Percentiles rank a stretch among this genome's conserved stretches.
phyloP scores from a whole-genome alignment of 2,329 filamentous ascomycete genomes.

The Neobulgaria alba region DNA sequence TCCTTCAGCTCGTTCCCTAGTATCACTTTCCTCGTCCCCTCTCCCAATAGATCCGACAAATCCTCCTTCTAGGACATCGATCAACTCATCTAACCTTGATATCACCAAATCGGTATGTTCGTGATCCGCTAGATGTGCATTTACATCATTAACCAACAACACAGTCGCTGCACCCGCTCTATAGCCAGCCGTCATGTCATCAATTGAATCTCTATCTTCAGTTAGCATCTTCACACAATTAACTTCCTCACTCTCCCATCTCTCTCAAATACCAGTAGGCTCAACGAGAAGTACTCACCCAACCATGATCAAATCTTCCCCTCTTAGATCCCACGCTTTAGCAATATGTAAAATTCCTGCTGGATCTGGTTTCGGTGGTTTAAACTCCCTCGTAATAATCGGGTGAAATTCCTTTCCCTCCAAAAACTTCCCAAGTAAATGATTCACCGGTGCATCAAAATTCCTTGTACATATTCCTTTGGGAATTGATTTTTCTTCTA shows the following conservation, averaged over 20 bases:
- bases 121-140: slow-evolving; percentile 59
- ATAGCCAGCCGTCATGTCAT: slow-evolving; percentile 86
- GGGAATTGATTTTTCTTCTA: slow-evolving; percentile 55
- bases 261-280: neutral
- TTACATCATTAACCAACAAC: slow-evolving; percentile 78
- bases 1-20: slow-evolving; percentile 12
- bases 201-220: slow-evolving; percentile 63
- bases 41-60: slow-evolving; percentile 46
- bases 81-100: slow-evolving; percentile 62
- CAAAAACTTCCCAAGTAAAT: slow-evolving; percentile 70
- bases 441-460: slow-evolving; percentile 71
- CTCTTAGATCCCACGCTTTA: slow-evolving; percentile 48
- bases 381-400: slow-evolving; percentile 75
- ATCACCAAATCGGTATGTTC: slow-evolving; percentile 72
- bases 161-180: slow-evolving; percentile 83
- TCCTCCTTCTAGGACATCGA: slow-evolving; percentile 65
- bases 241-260: neutral
- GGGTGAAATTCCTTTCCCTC: slow-evolving; percentile 60
- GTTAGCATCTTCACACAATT: neutral
- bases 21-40: slow-evolving; percentile 17
- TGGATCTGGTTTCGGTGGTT: slow-evolving; percentile 77
- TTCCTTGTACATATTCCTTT: slow-evolving; percentile 93
- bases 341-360: slow-evolving; percentile 85
- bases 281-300: slow-evolving; percentile 33
- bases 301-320: slow-evolving; percentile 26